Percentiles rank a stretch among this genome's conserved stretches.
Evolutionary conservation across 2,329 filamentous ascomycete species (phyloP).

Genomic region (Penicillium brevicompactum): DNA sequence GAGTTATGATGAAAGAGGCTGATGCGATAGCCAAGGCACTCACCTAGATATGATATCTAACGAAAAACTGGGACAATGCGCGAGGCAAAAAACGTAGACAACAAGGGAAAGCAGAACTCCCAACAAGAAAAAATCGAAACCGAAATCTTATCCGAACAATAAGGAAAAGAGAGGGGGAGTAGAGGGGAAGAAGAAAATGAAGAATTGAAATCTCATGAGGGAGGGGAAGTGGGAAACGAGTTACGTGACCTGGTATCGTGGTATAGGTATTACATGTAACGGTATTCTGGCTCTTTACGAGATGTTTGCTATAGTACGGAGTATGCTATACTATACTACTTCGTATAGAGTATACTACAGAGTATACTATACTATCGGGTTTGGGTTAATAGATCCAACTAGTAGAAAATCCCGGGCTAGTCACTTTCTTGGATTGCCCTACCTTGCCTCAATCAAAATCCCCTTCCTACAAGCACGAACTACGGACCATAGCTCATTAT

Average conservation of each 20-base stretch:
- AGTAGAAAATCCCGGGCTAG: neutral
- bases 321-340: neutral
- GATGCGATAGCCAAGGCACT: slow-evolving; percentile 11
- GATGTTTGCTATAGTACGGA: too few relatives aligned
- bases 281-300: neutral
- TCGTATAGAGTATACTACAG: too few relatives aligned
- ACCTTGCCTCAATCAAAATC: neutral
- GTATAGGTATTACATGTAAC: slow-evolving; percentile 9
- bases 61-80: slow-evolving; percentile 21
- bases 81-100: slow-evolving; percentile 21
- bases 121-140: slow-evolving; percentile 30
- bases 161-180: slow-evolving; percentile 26
- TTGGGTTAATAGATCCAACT: neutral
- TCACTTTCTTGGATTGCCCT: neutral
- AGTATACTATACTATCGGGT: neutral
- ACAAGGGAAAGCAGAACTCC: slow-evolving; percentile 29
- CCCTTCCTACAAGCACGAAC: neutral
- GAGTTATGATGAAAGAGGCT: slow-evolving; percentile 22
- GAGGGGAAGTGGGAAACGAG: slow-evolving; percentile 17
- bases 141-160: slow-evolving; percentile 26
- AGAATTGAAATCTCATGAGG: slow-evolving; percentile 29
- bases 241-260: slow-evolving; percentile 10
- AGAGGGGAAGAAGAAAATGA: slow-evolving; percentile 25
- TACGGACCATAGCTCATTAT: neutral
- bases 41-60: slow-evolving; percentile 21